A percentile compares a stretch with the other conserved stretches of the same genome.
These are phyloP conservation scores for Akanthomyces muscarius DNA, from an alignment of 2,329 filamentous ascomycete species.

Conservation along the genomic window DNA sequence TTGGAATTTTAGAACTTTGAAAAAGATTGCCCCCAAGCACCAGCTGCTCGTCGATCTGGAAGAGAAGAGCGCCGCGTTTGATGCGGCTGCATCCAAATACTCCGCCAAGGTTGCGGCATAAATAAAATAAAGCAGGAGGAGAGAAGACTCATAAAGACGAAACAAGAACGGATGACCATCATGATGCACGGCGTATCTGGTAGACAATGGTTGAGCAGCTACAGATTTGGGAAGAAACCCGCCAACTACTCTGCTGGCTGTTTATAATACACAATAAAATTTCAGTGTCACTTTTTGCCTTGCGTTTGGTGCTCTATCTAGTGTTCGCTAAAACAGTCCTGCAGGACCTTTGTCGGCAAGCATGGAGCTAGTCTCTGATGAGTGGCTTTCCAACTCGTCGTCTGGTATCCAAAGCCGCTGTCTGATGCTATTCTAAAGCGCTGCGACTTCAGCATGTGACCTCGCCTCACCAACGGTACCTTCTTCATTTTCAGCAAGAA, in stretches of 20 bases:
- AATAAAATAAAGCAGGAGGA: slow-evolving; percentile 20
- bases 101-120: slow-evolving; percentile 69
- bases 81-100: slow-evolving; percentile 82
- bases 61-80: slow-evolving; percentile 81
- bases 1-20: slow-evolving; percentile 43
- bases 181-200: slow-evolving; percentile 8
- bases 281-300: neutral
- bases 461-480: slow-evolving; percentile 9
- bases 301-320: neutral
- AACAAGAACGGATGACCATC: slow-evolving; percentile 10
- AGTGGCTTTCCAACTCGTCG: slow-evolving; percentile 26
- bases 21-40: slow-evolving; percentile 62
- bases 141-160: neutral
- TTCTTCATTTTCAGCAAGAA: neutral
- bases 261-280: slow-evolving; percentile 10
- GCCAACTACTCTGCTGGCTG: slow-evolving; percentile 5
- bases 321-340: neutral
- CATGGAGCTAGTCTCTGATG: neutral
- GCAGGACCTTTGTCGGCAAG: neutral
- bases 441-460: slow-evolving; percentile 24
- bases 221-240: neutral
- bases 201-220: neutral
- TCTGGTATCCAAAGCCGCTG: slow-evolving; percentile 29
- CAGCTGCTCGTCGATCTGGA: slow-evolving; percentile 67
- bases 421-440: slow-evolving; percentile 32